phyloP scores from a whole-genome alignment of 2,329 filamentous ascomycete species.

The Aspergillus spinulosporus region DNA sequence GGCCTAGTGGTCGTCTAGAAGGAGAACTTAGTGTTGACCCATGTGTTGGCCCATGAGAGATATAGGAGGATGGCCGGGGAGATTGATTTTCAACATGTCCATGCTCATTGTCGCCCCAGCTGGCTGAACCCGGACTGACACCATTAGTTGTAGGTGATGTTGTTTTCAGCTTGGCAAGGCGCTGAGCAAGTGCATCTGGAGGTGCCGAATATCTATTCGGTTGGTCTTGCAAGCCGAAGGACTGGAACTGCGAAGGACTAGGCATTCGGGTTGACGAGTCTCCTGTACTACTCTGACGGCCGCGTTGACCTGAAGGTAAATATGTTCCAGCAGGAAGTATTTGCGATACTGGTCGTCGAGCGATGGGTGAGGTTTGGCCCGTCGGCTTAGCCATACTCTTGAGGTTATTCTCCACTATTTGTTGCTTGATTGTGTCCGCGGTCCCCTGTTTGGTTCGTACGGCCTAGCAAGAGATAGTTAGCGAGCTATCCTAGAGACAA shows the following conservation, averaged over 20 bases:
- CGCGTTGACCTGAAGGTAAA: conserved; percentile 20
- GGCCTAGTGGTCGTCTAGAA: conserved; percentile 40
- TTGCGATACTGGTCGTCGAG: conserved; percentile 15
- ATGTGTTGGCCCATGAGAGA: conserved; percentile 22
- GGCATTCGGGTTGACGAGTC: conserved; percentile 39
- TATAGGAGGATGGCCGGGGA: conserved; percentile 26
- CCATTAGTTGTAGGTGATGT: conserved; percentile 23
- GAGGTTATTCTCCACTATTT: conserved; percentile 42
- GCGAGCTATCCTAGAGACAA: background rate
- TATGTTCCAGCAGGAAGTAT: conserved; percentile 15
- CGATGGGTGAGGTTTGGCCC: conserved; percentile 14
- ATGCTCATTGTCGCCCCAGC: conserved; percentile 18
- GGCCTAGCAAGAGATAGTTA: conserved; percentile 28
- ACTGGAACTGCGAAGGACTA: conserved; percentile 41
- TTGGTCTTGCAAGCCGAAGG: conserved; percentile 24
- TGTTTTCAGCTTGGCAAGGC: conserved; percentile 43
- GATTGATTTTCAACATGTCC: conserved; percentile 24
- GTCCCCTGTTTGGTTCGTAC: conserved; percentile 44
- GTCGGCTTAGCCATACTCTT: conserved; percentile 31
- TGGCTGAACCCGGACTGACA: conserved; percentile 10
- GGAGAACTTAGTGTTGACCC: conserved; percentile 25
- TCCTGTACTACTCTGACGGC: conserved; percentile 25
- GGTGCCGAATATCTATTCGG: conserved; percentile 30
- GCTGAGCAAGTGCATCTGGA: conserved; percentile 41
- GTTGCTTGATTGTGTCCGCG: conserved; percentile 44